Base-by-base conservation (phyloP, 257 asterid species). In the Nicotiana attenuata region DNA sequence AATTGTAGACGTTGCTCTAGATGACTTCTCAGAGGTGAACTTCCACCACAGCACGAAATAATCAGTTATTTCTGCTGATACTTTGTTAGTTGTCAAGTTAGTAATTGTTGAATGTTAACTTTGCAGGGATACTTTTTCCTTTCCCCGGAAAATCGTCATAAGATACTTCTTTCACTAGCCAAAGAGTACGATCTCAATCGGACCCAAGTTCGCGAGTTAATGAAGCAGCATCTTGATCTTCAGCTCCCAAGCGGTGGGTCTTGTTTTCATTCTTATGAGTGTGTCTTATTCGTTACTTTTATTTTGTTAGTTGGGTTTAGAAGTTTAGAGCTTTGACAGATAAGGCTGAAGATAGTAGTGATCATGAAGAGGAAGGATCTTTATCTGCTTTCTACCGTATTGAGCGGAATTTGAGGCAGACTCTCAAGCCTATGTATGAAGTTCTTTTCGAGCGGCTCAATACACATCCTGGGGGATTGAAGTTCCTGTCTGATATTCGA, bases 391-490 rank as follows among this genome's bases (percentile, higher is more conserved):
- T 96, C 87, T 92, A 96, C 84, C 89, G 95, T 89, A 92, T 92
- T 80, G 98, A 92, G 86, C 85, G 92, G 84, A 92, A 88, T 78
- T 85, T 94, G 91, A 89, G 97, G 88, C 92, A 90, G 52, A 91
- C 96, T 65, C 96, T 96, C 85, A 92, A 91, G 91, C 99, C 99
- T 84, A 91, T 87, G 91, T 94, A 96, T 80, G 98, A 92, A 84
- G 87, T 92, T 81, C 94, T 96, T 60, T 93, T 96, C 87, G 97
- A 94, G 85, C 89, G 97, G 82, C 84, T 96, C 89, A 96, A 96
- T 88, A 91, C 92, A 2, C 97, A 96, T 84, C 97, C 99, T 35
- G 98, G 99, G 85, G 99, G 99, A 50, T 83, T 96, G 65, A 93
- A 89, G 88, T 91, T 96, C 92, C 81, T 96, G 90, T 90, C 97